A percentile compares a stretch with the other conserved stretches of the same genome.
These are phyloP conservation scores for Saccharomycopsis sp. DNA, from an alignment of 805 yeast species.

Conservation along the genomic window DNA sequence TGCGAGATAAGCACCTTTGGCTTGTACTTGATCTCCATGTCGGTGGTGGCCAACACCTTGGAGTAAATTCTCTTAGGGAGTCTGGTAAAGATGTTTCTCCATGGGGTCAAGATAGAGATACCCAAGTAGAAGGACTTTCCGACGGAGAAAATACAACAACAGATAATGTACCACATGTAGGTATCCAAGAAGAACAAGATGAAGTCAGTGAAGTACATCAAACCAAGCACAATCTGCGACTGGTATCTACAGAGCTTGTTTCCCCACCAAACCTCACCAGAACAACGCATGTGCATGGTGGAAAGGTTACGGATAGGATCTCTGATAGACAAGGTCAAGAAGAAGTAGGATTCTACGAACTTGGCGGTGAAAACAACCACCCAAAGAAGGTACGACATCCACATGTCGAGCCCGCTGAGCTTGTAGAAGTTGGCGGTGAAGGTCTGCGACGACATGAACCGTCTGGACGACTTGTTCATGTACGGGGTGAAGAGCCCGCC, in stretches of 20 bases:
- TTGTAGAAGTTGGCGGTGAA: slow-evolving; percentile 88
- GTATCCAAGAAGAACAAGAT: slow-evolving; percentile 97
- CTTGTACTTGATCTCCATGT: slow-evolving; percentile 98
- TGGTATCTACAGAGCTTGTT: slow-evolving; percentile 72
- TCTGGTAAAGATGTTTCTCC: slow-evolving; percentile 98
- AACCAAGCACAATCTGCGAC: slow-evolving; percentile 81
- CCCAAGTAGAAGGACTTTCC: slow-evolving; percentile 98
- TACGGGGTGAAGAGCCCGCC: slow-evolving; percentile 95
- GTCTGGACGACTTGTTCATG: slow-evolving; percentile 79
- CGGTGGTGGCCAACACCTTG: slow-evolving; percentile 94
- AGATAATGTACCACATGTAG: slow-evolving; percentile 95
- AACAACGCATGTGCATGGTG: slow-evolving; percentile 83
- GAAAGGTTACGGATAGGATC: slow-evolving; percentile 93
- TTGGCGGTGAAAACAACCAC: slow-evolving; percentile 82
- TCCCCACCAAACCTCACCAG: slow-evolving; percentile 85
- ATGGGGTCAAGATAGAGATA: slow-evolving; percentile 97
- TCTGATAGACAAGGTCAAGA: slow-evolving; percentile 79
- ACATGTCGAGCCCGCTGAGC: slow-evolving; percentile 84
- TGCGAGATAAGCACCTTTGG: slow-evolving; percentile 97
- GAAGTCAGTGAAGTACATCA: slow-evolving; percentile 90
- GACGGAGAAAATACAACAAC: slow-evolving; percentile 91
- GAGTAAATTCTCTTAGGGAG: slow-evolving; percentile 98
- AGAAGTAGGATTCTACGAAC: slow-evolving; percentile 84
- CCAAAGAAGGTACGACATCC: slow-evolving; percentile 95
- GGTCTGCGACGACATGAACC: slow-evolving; percentile 87